Evolutionary conservation across 1,139 yeast species (phyloP).

Genomic region (Yamadazyma buinensis): DNA sequence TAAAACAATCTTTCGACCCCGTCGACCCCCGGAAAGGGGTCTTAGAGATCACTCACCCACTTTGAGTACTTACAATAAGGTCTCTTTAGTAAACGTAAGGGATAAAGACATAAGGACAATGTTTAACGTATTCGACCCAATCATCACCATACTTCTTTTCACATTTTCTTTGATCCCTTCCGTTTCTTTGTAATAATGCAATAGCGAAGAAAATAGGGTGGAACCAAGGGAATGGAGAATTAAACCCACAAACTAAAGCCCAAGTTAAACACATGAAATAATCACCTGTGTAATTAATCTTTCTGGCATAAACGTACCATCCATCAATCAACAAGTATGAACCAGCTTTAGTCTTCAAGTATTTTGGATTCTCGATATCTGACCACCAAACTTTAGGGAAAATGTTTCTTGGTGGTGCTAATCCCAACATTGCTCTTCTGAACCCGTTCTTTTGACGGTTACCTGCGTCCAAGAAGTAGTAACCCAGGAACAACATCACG

Average conservation of each 20-base stretch:
- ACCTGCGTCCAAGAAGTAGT: constrained; percentile 91
- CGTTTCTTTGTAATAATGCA: constrained; percentile 84
- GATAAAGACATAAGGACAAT: constrained; percentile 88
- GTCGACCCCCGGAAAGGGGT: too few relatives aligned
- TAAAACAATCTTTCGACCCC: too few relatives aligned
- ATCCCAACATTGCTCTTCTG: constrained; percentile 85
- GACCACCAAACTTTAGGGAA: constrained; percentile 93
- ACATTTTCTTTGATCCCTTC: constrained; percentile 83
- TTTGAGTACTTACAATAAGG: too few relatives aligned
- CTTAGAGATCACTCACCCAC: too few relatives aligned
- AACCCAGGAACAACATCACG: constrained; percentile 58
- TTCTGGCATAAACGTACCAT: constrained; percentile 90
- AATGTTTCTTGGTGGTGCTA: constrained; percentile 66
- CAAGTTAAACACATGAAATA: constrained; percentile 83
- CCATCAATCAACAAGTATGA: constrained; percentile 85
- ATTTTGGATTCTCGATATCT: constrained; percentile 75
- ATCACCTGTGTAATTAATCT: constrained; percentile 94
- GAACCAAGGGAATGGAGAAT: constrained; percentile 91
- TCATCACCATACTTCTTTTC: constrained; percentile 85
- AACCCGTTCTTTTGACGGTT: constrained; percentile 95
- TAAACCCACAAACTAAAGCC: constrained; percentile 88
- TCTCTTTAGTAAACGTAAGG: constrained; percentile 66
- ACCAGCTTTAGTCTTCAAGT: constrained; percentile 81
- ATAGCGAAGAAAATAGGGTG: constrained; percentile 87
- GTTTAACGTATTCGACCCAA: constrained; percentile 82